phyloP scores from a whole-genome alignment of 2,329 filamentous ascomycete species.

The Colletotrichum sp. region DNA sequence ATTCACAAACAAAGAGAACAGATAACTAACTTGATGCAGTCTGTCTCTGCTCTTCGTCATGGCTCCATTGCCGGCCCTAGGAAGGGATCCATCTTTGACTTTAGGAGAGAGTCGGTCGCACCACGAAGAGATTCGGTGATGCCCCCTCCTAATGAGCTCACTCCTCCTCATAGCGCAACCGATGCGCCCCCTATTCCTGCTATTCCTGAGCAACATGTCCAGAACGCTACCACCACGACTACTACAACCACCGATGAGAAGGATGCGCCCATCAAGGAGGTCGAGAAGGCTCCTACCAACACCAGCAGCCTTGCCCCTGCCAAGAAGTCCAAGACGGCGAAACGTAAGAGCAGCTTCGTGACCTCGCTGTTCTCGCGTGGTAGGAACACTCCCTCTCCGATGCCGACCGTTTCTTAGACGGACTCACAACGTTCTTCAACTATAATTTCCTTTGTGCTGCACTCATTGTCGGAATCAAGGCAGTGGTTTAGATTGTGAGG shows the following conservation, averaged over 20 bases:
- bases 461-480: not conserved
- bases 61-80: conserved; percentile 10
- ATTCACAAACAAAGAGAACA: not conserved
- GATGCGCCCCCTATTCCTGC: conserved; percentile 9
- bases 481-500: conserved; percentile 9
- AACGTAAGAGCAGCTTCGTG: conserved; percentile 17
- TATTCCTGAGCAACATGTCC: conserved; percentile 1
- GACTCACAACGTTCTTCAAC: not conserved
- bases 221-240: not conserved
- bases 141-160: conserved; percentile 3
- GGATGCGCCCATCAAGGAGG: conserved; percentile 1
- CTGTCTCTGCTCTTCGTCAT: conserved; percentile 8
- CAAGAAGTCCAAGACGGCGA: conserved; percentile 7
- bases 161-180: conserved; percentile 16
- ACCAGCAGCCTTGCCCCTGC: not conserved
- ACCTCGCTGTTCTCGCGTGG: conserved; percentile 9
- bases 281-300: conserved; percentile 1
- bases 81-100: conserved; percentile 17
- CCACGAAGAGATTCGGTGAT: not conserved
- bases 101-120: conserved; percentile 1
- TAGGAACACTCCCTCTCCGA: not conserved
- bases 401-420: not conserved
- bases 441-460: conserved; percentile 9
- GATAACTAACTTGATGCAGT: not conserved
- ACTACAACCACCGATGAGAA: not conserved